Evolutionary conservation across 2,329 filamentous ascomycete genomes (phyloP).

Genomic region (Penicillium sp.): DNA sequence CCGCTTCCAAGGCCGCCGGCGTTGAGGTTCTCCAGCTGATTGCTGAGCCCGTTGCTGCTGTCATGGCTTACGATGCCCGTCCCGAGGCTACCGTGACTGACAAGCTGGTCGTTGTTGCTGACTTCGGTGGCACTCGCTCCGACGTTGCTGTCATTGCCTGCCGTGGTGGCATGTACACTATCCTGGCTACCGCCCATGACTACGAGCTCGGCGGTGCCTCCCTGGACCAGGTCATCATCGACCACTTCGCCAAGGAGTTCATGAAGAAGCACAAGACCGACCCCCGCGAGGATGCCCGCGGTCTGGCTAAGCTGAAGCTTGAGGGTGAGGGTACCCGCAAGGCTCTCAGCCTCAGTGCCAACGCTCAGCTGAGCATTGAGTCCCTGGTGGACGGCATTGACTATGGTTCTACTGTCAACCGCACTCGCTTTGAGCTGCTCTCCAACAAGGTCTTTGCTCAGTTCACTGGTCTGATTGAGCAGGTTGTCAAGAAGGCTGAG

Average conservation of each 20-base stretch:
- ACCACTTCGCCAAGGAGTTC: slow-evolving; percentile 99
- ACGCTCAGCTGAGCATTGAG: slow-evolving; percentile 92
- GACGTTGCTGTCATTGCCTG: slow-evolving; percentile 91
- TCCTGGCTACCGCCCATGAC: slow-evolving; percentile 91
- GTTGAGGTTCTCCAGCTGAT: slow-evolving; percentile 93
- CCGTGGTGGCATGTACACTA: slow-evolving; percentile 93
- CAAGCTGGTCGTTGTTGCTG: slow-evolving; percentile 89
- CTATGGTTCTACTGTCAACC: slow-evolving; percentile 90
- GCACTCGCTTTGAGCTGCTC: slow-evolving; percentile 89
- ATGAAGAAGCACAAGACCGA: slow-evolving; percentile 94
- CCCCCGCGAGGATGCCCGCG: slow-evolving; percentile 78
- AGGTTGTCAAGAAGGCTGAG: slow-evolving; percentile 85
- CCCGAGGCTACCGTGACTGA: slow-evolving; percentile 76
- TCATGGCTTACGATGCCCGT: slow-evolving; percentile 89
- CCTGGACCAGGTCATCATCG: slow-evolving; percentile 88
- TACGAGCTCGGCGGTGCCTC: slow-evolving; percentile 88
- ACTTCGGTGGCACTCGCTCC: slow-evolving; percentile 89
- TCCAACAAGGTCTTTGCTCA: slow-evolving; percentile 84
- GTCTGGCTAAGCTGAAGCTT: slow-evolving; percentile 87
- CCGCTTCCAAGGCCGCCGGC: slow-evolving; percentile 78
- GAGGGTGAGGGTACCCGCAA: slow-evolving; percentile 93
- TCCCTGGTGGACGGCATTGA: slow-evolving; percentile 87
- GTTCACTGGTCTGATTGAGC: slow-evolving; percentile 83
- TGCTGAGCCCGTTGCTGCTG: slow-evolving; percentile 84
- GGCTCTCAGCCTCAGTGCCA: slow-evolving; percentile 83